phyloP scores from a whole-genome alignment of 768 basidiomycete genomes.

The Cantharellus anzutake region DNA sequence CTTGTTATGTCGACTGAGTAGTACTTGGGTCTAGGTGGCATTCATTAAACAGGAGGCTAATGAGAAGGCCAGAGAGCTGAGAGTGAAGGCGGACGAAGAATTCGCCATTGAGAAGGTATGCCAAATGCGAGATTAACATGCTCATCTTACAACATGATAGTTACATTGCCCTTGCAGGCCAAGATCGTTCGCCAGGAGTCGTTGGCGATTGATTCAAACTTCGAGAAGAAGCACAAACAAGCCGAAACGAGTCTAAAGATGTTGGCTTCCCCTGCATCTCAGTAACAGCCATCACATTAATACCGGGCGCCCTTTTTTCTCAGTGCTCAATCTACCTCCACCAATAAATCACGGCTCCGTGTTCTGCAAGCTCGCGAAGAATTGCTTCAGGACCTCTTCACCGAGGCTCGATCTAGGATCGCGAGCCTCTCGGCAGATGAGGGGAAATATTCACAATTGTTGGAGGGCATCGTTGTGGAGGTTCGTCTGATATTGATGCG shows the following conservation, averaged over 20 bases:
- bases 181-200: conserved; percentile 95
- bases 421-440: conserved; percentile 42
- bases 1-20: background rate
- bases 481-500: conserved; percentile 13
- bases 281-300: background rate
- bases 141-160: conserved; percentile 11
- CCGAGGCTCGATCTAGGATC: conserved; percentile 43
- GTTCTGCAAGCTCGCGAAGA: conserved; percentile 85
- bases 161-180: conserved; percentile 32
- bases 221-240: conserved; percentile 91
- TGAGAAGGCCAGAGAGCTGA: conserved; percentile 94
- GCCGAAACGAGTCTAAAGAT: conserved; percentile 93
- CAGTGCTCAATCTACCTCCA: conserved; percentile 87
- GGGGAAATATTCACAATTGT: conserved; percentile 57
- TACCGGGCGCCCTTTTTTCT: background rate
- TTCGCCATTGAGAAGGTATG: conserved; percentile 95
- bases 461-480: conserved; percentile 73
- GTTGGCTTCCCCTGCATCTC: conserved; percentile 25
- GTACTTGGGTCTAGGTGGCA: conserved; percentile 41
- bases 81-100: conserved; percentile 95
- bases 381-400: conserved; percentile 76
- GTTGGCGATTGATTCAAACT: conserved; percentile 80
- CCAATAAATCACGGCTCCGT: conserved; percentile 86
- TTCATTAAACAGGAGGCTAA: conserved; percentile 98
- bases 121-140: background rate